Conservation (phyloP, 2,329 filamentous ascomycete species). For the Cladosporium sp. region DNA sequence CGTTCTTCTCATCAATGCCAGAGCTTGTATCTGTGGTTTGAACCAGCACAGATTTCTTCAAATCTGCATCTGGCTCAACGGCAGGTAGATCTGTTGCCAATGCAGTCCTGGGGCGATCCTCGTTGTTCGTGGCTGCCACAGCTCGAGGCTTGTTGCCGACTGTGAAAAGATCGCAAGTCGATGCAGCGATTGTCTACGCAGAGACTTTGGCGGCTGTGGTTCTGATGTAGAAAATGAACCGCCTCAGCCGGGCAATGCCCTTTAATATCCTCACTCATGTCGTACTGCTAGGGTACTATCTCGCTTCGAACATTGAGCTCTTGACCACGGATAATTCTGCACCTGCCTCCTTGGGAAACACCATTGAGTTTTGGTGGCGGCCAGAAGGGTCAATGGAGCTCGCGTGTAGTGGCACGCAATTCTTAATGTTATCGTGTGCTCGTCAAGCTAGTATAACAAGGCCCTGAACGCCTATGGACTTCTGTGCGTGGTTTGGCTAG, state of each 20-base stretch:
- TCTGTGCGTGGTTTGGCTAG: background rate
- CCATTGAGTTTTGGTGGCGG: background rate
- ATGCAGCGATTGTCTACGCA: background rate
- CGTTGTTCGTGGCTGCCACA: background rate
- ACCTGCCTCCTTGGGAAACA: background rate
- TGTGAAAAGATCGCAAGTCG: background rate
- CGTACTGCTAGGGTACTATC: background rate
- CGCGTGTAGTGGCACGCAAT: background rate
- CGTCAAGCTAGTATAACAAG: background rate
- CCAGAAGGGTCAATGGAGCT: background rate
- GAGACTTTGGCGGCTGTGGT: background rate
- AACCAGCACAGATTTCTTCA: background rate
- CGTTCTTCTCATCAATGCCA: background rate
- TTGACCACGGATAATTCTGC: background rate
- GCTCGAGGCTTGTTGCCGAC: background rate
- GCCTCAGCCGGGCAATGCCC: background rate
- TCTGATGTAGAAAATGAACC: background rate
- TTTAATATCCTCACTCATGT: no score
- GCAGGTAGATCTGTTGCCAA: background rate
- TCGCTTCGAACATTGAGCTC: background rate
- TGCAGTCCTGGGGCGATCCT: background rate
- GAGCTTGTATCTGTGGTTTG: background rate
- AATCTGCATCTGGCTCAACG: background rate
- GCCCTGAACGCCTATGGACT: background rate
- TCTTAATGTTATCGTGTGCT: background rate